Percentiles rank a stretch among this genome's conserved stretches.
Conservation (phyloP, 2,329 filamentous ascomycete genomes). For the Torrubiellomyces zombiae region DNA sequence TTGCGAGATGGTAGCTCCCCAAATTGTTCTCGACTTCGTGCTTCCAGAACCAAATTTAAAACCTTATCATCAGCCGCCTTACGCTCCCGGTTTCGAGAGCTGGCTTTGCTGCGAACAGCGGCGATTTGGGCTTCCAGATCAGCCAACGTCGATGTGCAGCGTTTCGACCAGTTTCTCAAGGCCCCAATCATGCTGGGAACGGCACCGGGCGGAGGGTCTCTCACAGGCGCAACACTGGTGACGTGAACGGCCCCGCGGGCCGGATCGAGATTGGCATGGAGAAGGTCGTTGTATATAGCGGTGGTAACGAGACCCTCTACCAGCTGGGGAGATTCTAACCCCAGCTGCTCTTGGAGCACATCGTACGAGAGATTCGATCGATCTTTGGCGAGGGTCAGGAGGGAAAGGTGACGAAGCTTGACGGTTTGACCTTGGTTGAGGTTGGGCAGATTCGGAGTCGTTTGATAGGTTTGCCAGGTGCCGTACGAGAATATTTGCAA, state of each 20-base stretch:
- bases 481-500: conserved; percentile 88
- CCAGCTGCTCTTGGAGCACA: conserved; percentile 48
- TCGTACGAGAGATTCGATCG: conserved; percentile 55
- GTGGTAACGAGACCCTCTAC: conserved; percentile 78
- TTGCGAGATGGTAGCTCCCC: conserved; percentile 11
- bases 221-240: conserved; percentile 65
- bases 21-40: conserved; percentile 25
- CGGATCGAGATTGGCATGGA: conserved; percentile 73
- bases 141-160: conserved; percentile 56
- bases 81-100: conserved; percentile 32
- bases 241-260: conserved; percentile 58
- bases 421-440: conserved; percentile 57
- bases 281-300: conserved; percentile 71
- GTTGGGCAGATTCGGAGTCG: conserved; percentile 40
- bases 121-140: conserved; percentile 64
- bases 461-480: conserved; percentile 60
- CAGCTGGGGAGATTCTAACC: conserved; percentile 46
- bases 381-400: conserved; percentile 63
- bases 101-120: conserved; percentile 43
- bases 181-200: conserved; percentile 51
- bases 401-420: conserved; percentile 82
- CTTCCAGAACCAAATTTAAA: conserved; percentile 28
- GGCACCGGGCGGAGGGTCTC: conserved; percentile 63
- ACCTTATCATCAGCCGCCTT: conserved; percentile 29
- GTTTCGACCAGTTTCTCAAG: conserved; percentile 59